Conservation (phyloP, 345 rosid species). For the Murraya koenigii region DNA sequence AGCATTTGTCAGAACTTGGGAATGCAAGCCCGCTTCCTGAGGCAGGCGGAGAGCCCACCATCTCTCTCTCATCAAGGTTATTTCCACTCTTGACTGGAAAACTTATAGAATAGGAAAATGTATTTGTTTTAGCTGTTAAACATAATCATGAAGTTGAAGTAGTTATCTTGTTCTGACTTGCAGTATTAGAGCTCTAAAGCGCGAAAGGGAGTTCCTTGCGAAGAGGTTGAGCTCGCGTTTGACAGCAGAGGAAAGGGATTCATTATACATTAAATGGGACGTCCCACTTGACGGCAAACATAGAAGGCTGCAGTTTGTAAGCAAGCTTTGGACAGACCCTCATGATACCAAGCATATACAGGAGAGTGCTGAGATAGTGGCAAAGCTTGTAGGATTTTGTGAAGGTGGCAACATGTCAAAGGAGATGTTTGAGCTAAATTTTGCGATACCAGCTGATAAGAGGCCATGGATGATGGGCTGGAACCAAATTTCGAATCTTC, state of each 20-base stretch:
- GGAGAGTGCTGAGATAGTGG: slow-evolving; percentile 96
- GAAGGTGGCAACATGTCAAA: slow-evolving; percentile 86
- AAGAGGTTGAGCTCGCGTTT: slow-evolving; percentile 75
- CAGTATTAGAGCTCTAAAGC: slow-evolving; percentile 79
- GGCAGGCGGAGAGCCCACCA: slow-evolving; percentile 71
- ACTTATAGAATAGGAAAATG: neutral
- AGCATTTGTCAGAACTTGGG: slow-evolving; percentile 87
- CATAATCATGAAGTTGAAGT: neutral
- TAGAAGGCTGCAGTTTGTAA: slow-evolving; percentile 85
- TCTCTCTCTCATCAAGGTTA: slow-evolving; percentile 81
- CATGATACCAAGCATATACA: slow-evolving; percentile 78
- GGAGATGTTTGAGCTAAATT: slow-evolving; percentile 99
- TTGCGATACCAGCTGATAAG: slow-evolving; percentile 78
- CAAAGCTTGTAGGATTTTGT: slow-evolving; percentile 87
- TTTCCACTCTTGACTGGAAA: neutral
- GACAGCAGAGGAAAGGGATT: slow-evolving; percentile 77
- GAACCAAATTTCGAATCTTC: slow-evolving; percentile 87
- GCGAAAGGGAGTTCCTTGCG: slow-evolving; percentile 93
- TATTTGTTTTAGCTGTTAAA: neutral
- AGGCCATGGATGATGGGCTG: slow-evolving; percentile 92
- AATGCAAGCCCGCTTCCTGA: slow-evolving; percentile 76
- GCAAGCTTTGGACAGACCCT: slow-evolving; percentile 95
- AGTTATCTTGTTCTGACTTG: neutral
- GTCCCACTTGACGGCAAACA: slow-evolving; percentile 97
- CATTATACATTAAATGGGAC: slow-evolving; percentile 80